Conservation (phyloP, 441 rosid species). For the Hura crepitans region DNA sequence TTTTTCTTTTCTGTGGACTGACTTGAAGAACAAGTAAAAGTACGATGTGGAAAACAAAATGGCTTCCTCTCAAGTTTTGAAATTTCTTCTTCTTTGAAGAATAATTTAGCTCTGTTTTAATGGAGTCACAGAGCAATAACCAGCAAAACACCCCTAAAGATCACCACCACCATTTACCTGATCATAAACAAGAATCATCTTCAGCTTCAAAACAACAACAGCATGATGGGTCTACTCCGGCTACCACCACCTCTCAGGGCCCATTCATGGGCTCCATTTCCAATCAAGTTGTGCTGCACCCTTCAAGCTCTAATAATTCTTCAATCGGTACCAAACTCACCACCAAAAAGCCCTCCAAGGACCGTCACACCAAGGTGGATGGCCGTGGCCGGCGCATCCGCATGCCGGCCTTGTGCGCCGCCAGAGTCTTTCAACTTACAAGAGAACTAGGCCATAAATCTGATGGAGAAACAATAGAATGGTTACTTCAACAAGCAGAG, state of each 20-base stretch:
- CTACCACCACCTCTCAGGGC: slow-evolving; percentile 23
- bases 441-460: slow-evolving; percentile 92
- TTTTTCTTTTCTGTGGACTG: not conserved
- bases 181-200: slow-evolving; percentile 28
- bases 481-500: slow-evolving; percentile 90
- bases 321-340: slow-evolving; percentile 17
- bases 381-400: slow-evolving; percentile 86
- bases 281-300: slow-evolving; percentile 20
- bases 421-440: slow-evolving; percentile 79
- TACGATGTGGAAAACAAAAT: too few relatives aligned
- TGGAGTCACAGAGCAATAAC: slow-evolving; percentile 29
- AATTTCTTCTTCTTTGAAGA: not conserved
- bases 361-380: slow-evolving; percentile 85
- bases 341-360: slow-evolving; percentile 75
- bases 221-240: slow-evolving; percentile 8
- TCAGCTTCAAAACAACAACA: slow-evolving; percentile 7
- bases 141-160: too few relatives aligned
- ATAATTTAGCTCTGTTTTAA: slow-evolving; percentile 21
- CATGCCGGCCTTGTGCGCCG: slow-evolving; percentile 95
- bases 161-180: too few relatives aligned
- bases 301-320: slow-evolving; percentile 7
- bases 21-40: slow-evolving; percentile 7
- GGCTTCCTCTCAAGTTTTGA: slow-evolving; percentile 1
- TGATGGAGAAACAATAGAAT: slow-evolving; percentile 86
- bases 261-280: slow-evolving; percentile 42